Base-by-base conservation (phyloP, 805 yeast genomes). In the Debaryomyces tyrocola region DNA sequence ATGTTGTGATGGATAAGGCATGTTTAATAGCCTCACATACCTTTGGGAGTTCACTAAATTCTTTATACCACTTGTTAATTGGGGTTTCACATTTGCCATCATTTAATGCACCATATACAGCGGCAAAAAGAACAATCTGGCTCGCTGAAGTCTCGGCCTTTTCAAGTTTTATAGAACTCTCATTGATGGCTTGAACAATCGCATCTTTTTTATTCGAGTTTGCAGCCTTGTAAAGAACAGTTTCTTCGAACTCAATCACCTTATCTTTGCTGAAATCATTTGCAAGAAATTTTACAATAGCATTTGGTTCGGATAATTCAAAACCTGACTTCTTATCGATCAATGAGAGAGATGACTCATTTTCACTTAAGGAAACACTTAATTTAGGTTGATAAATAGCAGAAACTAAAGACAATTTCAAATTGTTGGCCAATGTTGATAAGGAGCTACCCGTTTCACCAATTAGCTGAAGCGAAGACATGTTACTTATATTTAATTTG, bases 241-340 rank as follows among this genome's bases (percentile, higher is more conserved):
- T 60, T 59, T 81, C 85, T 51, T 78, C 81, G 18, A 66, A 61
- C 9, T 60, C 63, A 38, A 75, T 64, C 12, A 69, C 59, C 10
- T 58, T 51, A 21, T 66, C 57, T 8, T 43, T 55, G 5, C 64
- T 46, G 50, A 81, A 83, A 51, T 81, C 83, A 18, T 69, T 63
- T 33, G 80, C 70, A 50, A 83, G 66, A 57, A 81, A 86, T 62
- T 83, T 82, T 50, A 85, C 83, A 43, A 85, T 82, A 17, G 94
- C 83, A 59, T 85, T 84, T 17, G 88, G 73, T 62, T 85, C 89
- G 47, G 73, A 66, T 50, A 86, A 71, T 54, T 76, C 78, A 44
- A 81, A 76, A 2, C 66, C 64, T 20, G 60, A 37, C 6, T 65
- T 63, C 33, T 72, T 62, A 49, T 73, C 72, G 6, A 62, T 46